A percentile compares a stretch with the other conserved stretches of the same genome.
These are phyloP conservation scores for Nicotiana otophora DNA, from an alignment of 257 asterid species.

Conservation along the genomic window DNA sequence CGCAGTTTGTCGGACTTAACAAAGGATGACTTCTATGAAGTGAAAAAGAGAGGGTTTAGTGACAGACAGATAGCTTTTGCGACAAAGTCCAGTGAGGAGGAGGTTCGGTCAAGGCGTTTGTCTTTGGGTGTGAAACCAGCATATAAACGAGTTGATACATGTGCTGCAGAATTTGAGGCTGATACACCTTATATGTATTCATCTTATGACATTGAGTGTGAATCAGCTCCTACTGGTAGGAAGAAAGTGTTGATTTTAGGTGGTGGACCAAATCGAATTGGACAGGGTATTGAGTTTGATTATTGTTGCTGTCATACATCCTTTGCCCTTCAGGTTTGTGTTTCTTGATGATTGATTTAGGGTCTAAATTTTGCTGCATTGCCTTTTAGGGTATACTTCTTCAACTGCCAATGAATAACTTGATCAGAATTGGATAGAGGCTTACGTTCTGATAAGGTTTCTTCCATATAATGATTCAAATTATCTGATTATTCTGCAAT, in stretches of 20 bases:
- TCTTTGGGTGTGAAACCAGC: slow-evolving; percentile 83
- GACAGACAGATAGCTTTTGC: slow-evolving; percentile 90
- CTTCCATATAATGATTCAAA: background rate
- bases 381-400: background rate
- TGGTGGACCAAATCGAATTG: slow-evolving; percentile 98
- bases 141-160: slow-evolving; percentile 91
- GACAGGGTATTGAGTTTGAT: slow-evolving; percentile 98
- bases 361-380: slow-evolving; percentile 8
- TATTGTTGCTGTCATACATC: slow-evolving; percentile 98
- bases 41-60: slow-evolving; percentile 94
- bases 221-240: slow-evolving; percentile 70
- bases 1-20: slow-evolving; percentile 53
- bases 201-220: slow-evolving; percentile 83
- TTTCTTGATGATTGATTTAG: slow-evolving; percentile 8
- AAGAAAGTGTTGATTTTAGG: slow-evolving; percentile 91
- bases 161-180: slow-evolving; percentile 99
- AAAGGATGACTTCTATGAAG: slow-evolving; percentile 82
- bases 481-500: background rate
- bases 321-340: slow-evolving; percentile 89
- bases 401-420: background rate
- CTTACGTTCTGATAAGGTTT: background rate
- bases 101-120: slow-evolving; percentile 67
- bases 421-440: background rate
- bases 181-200: slow-evolving; percentile 97
- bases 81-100: slow-evolving; percentile 65